These are phyloP conservation scores for Plasmodium relictum DNA, from an alignment of 169 alveolate genomes.

Conservation along the genomic window DNA sequence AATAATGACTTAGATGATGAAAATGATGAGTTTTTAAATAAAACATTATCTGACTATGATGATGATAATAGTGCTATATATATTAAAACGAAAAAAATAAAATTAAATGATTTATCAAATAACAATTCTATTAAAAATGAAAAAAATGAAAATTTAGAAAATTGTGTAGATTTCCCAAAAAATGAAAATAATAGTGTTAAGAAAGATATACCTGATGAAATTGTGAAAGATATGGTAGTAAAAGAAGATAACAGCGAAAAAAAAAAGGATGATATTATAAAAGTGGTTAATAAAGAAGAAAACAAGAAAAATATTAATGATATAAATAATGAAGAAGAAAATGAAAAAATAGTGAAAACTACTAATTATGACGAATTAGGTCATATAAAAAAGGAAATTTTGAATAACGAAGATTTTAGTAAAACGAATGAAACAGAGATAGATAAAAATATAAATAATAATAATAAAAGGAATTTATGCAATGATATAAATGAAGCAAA, in stretches of 20 bases:
- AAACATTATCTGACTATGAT: no score
- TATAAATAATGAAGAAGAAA: no score
- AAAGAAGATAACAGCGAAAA: not conserved
- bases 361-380: no score
- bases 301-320: no score
- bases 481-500: not conserved
- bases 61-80: conserved; percentile 8
- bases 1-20: conserved; percentile 3
- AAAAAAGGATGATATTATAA: not conserved
- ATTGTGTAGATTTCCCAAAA: no score
- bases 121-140: no score
- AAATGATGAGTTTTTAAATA: conserved; percentile 1
- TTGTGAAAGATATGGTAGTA: not conserved
- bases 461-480: not conserved
- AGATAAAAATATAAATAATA: not conserved
- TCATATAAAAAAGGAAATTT: not conserved
- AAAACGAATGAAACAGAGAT: not conserved
- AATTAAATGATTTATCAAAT: no score
- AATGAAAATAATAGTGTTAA: not conserved
- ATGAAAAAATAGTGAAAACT: no score
- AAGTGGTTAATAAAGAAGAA: no score
- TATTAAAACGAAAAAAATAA: conserved; percentile 1
- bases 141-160: no score
- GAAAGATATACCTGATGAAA: not conserved
- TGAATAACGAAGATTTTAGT: not conserved